Conservation (phyloP, 768 basidiomycete genomes). For the Suillus discolor region DNA sequence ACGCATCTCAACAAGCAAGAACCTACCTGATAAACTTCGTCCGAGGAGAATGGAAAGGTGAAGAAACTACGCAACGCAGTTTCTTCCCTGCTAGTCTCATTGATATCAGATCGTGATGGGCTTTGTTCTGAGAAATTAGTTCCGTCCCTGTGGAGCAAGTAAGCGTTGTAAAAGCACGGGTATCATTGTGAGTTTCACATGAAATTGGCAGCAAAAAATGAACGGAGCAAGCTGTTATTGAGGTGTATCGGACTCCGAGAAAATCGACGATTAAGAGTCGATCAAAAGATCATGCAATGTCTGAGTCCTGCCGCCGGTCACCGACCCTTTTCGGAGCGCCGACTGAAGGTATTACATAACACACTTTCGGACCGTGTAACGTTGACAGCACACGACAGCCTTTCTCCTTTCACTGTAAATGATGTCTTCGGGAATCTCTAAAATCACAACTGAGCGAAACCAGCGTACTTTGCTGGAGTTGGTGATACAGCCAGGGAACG, state of each 20-base stretch:
- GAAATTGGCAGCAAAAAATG: neutral
- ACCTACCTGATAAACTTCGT: slow-evolving; percentile 61
- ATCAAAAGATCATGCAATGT: neutral
- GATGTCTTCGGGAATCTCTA: slow-evolving; percentile 46
- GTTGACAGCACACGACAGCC: neutral
- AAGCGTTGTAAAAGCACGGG: neutral
- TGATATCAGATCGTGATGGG: neutral
- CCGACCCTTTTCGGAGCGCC: neutral
- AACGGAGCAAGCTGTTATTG: neutral
- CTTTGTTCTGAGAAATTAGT: slow-evolving; percentile 2
- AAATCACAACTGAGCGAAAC: slow-evolving; percentile 64
- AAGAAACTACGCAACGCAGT: slow-evolving; percentile 31
- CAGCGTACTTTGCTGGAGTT: slow-evolving; percentile 71
- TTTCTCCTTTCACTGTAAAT: neutral
- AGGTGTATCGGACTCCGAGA: neutral
- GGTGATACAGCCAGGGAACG: slow-evolving; percentile 75
- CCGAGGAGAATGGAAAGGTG: slow-evolving; percentile 54
- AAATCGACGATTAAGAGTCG: neutral
- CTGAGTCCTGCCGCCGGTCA: neutral
- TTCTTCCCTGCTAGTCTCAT: neutral
- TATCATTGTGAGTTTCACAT: neutral
- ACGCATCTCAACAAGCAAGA: neutral
- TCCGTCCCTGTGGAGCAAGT: neutral
- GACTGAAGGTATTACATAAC: slow-evolving; percentile 2
- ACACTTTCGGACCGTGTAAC: neutral